A percentile compares a stretch with the other conserved stretches of the same genome.
These are phyloP conservation scores for Aspergillus sp. DNA, from an alignment of 2,329 filamentous ascomycete species.

Conservation along the genomic window DNA sequence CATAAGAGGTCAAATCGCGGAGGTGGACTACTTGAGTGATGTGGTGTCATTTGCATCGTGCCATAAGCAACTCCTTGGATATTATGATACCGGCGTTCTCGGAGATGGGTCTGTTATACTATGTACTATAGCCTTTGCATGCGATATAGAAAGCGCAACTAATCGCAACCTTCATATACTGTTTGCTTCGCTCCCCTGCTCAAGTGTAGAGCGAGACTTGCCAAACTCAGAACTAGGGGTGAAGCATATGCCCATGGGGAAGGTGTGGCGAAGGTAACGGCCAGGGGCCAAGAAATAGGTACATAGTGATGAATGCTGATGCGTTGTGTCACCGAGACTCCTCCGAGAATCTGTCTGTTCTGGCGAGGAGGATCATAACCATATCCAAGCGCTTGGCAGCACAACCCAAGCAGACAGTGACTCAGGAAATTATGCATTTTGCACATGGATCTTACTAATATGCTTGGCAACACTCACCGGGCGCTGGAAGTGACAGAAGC, in stretches of 20 bases:
- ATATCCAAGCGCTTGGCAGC: slow-evolving; percentile 4
- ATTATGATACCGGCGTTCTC: slow-evolving; percentile 27
- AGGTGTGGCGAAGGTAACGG: background rate
- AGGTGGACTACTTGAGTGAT: background rate
- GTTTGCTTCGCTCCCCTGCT: background rate
- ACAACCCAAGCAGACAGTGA: background rate
- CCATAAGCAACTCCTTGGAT: slow-evolving; percentile 11
- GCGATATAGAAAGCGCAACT: slow-evolving; percentile 23
- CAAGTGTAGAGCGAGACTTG: background rate
- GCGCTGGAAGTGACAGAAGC: background rate
- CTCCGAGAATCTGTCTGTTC: background rate
- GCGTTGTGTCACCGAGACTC: background rate
- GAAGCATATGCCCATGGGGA: background rate
- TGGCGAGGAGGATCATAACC: slow-evolving; percentile 4
- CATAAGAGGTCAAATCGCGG: slow-evolving; percentile 41
- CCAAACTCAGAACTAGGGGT: background rate
- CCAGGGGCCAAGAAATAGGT: background rate
- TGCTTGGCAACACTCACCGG: slow-evolving; percentile 13
- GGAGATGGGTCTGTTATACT: slow-evolving; percentile 24
- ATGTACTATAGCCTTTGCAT: slow-evolving; percentile 28
- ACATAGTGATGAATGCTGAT: background rate
- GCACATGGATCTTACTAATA: slow-evolving; percentile 10
- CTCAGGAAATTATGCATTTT: slow-evolving; percentile 5
- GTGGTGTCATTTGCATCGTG: slow-evolving; percentile 11
- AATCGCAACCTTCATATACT: background rate